Evolutionary conservation across 2,329 filamentous ascomycete genomes (phyloP), one percentile per base, ranked within the genome.

Genomic region (Phaeoacremonium minimum): DNA sequence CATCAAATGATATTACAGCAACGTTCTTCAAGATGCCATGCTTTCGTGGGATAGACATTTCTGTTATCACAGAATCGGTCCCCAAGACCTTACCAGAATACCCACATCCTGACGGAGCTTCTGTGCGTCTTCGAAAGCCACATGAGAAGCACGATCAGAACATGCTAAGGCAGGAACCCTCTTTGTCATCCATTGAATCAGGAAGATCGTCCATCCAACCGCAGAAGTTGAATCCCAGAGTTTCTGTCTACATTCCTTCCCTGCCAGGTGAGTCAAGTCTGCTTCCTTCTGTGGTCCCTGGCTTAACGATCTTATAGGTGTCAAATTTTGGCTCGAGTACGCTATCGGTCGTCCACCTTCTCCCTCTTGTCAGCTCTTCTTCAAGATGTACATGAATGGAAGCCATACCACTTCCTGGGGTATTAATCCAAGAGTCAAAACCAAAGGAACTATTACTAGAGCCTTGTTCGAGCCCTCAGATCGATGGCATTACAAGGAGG

Each of bases 231-330:
- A 58, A 63, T 12, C 63, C 74, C 2, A 62, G 52, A 4, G 57
- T 71, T 15, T 74, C 75, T 2, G 73, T 79, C 20, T 80, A 80
- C 45, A 64, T 80, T 11, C 73, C 75, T 3, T 77, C 75, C 1
- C 49, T 64, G 4, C 64, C 73, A 51, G 73, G 75, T 75, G 51
- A 38, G 53, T n/a, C n/a, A n/a, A n/a, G n/a, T n/a, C n/a, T 44
- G 7, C 30, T 13, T 16, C 22, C 6, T 18, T 15, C 7, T 7
- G 13, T 13, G 6, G 12, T 33, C n/a, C 15, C 31, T 29, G 15
- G 18, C 5, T 16, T 18, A 18, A 28, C 9, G 3, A 16, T 3
- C 17, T 13, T 16, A n/a, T 26, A 26, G 22, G 22, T 26, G 22
- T 26, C n/a, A 9, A 26, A 26, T 80, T 80, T 42, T 69, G 63